phyloP scores from a whole-genome alignment of 768 basidiomycete species.

The Suillus luteus region DNA sequence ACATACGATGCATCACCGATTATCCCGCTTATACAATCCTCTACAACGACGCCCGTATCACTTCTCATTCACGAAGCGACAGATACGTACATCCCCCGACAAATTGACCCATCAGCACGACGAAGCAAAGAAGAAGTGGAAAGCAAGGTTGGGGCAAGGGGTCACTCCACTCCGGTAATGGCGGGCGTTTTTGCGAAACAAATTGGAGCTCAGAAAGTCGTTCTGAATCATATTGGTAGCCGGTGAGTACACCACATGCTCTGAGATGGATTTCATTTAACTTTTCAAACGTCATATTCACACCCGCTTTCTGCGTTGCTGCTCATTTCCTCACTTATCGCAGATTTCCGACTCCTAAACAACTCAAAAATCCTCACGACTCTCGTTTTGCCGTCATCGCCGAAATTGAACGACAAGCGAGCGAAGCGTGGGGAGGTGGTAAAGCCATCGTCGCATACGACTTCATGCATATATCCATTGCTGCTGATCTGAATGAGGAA shows the following conservation, averaged over 20 bases:
- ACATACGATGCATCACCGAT: conserved; percentile 66
- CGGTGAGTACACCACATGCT: conserved; percentile 44
- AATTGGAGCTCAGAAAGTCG: conserved; percentile 59
- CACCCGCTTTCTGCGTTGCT: conserved; percentile 1
- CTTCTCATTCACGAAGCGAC: conserved; percentile 89
- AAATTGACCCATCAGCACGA: conserved; percentile 51
- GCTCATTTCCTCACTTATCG: background rate
- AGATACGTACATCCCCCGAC: conserved; percentile 64
- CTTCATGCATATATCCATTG: conserved; percentile 50
- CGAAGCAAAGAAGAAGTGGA: conserved; percentile 44
- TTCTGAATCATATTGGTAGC: conserved; percentile 78
- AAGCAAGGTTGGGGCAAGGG: conserved; percentile 58
- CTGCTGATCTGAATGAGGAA: conserved; percentile 17
- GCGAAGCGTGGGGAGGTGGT: conserved; percentile 54
- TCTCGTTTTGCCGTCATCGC: conserved; percentile 48
- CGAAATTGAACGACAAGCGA: conserved; percentile 68
- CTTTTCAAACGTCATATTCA: background rate
- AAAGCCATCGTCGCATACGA: conserved; percentile 57
- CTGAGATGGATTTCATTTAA: background rate
- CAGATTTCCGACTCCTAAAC: conserved; percentile 57
- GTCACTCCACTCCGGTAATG: conserved; percentile 79
- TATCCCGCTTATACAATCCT: conserved; percentile 48
- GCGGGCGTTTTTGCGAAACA: conserved; percentile 73
- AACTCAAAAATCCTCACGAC: conserved; percentile 31
- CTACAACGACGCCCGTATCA: conserved; percentile 45